phyloP scores from a whole-genome alignment of 2,329 filamentous ascomycete species.

The Cladosporium oxysporum region DNA sequence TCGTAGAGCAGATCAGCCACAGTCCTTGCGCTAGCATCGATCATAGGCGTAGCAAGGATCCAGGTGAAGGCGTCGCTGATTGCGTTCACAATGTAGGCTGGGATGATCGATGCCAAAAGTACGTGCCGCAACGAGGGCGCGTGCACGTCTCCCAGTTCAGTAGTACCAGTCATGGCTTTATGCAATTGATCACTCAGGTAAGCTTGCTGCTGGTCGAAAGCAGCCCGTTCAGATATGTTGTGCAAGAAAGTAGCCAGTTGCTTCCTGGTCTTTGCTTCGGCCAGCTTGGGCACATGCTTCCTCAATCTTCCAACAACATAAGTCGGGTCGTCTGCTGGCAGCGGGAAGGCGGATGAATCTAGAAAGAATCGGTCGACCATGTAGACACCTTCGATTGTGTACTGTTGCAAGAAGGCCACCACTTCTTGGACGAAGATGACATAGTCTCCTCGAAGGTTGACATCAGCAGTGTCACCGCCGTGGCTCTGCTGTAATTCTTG shows the following conservation, averaged over 20 bases:
- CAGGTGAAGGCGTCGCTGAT: conserved; percentile 51
- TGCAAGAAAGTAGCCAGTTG: conserved; percentile 61
- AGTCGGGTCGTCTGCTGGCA: conserved; percentile 60
- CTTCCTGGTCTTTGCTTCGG: conserved; percentile 51
- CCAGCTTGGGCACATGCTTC: conserved; percentile 58
- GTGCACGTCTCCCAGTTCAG: conserved; percentile 41
- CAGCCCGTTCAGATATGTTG: conserved; percentile 59
- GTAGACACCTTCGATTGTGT: conserved; percentile 56
- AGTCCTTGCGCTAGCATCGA: conserved; percentile 49
- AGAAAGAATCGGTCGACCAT: conserved; percentile 61
- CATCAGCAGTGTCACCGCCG: conserved; percentile 25
- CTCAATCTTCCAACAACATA: conserved; percentile 64
- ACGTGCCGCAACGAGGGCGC: conserved; percentile 52
- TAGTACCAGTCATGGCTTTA: conserved; percentile 49
- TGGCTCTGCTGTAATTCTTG: conserved; percentile 48
- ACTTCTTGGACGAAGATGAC: conserved; percentile 63
- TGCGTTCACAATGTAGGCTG: conserved; percentile 56
- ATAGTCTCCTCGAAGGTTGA: conserved; percentile 53
- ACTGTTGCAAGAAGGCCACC: conserved; percentile 61
- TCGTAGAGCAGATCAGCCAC: conserved; percentile 49
- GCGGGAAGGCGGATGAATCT: conserved; percentile 60
- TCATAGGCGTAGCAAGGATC: conserved; percentile 55
- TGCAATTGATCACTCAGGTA: conserved; percentile 58
- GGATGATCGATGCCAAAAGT: conserved; percentile 57
- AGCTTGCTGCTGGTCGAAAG: conserved; percentile 57